Evolutionary conservation across 768 basidiomycete species (phyloP).

Genomic region (Leucocoprinus sp.): DNA sequence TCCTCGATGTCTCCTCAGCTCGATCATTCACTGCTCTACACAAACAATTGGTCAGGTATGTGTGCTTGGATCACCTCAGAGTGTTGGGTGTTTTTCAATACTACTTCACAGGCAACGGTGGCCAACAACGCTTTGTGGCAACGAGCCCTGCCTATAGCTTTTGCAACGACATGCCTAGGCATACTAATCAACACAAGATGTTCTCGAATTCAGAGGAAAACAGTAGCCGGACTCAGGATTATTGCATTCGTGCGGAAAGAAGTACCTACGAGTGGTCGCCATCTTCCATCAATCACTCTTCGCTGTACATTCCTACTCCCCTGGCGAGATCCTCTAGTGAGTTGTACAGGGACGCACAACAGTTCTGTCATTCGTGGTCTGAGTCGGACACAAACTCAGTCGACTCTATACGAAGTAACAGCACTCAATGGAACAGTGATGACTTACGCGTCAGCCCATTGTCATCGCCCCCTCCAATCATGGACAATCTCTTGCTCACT

Average conservation of each 20-base stretch:
- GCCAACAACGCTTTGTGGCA: slow-evolving; percentile 4
- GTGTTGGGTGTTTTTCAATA: background rate
- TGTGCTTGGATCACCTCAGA: background rate
- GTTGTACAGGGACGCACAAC: background rate
- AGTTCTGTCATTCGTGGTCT: background rate
- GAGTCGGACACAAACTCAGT: slow-evolving; percentile 2
- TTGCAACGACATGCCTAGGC: slow-evolving; percentile 4
- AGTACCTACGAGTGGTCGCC: slow-evolving; percentile 6
- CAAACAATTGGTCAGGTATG: slow-evolving; percentile 4
- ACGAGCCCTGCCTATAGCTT: slow-evolving; percentile 1
- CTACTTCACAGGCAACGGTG: background rate
- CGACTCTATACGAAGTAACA: background rate
- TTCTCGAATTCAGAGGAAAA: slow-evolving; percentile 4
- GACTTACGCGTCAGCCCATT: slow-evolving; percentile 7
- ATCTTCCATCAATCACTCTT: slow-evolving; percentile 6
- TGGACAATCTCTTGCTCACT: slow-evolving; percentile 7
- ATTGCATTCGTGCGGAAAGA: slow-evolving; percentile 8
- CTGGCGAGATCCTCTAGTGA: background rate
- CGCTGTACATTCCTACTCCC: background rate
- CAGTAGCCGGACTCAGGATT: slow-evolving; percentile 2
- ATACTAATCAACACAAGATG: background rate
- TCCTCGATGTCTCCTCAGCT: slow-evolving; percentile 4
- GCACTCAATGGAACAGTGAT: slow-evolving; percentile 1
- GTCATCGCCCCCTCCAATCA: background rate
- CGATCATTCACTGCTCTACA: slow-evolving; percentile 2